Base-by-base conservation (phyloP, 306 rosid genomes). In the Ceratonia siliqua region DNA sequence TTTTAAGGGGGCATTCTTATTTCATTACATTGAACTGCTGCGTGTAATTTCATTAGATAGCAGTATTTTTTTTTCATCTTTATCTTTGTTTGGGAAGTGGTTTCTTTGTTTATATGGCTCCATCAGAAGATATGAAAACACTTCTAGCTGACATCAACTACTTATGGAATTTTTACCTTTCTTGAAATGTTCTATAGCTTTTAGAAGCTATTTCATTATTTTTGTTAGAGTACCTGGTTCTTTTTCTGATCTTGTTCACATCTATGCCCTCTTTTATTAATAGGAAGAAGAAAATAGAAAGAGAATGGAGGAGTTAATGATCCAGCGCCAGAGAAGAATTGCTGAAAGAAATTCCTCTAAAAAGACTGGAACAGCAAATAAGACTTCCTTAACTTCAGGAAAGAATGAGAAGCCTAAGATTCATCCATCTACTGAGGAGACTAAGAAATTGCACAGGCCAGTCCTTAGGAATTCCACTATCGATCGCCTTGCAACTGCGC, bases 201-300 rank as follows among this genome's bases (percentile, higher is more conserved):
- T 56, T 28, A 17, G 56, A 64, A 49, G 66, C 45, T 70, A 46
- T 25, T 76, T 65, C 28, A 22, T 36, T 8, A 45, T 48, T 61
- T 68, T 33, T 50, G n/a, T 63, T 74, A 2, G 42, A 70, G 39
- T 21, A 3, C 11, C 50, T 10, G 45, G 62, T 66, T 77, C 32
- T 56, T 56, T 64, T 36, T 18, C 70, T 54, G 12, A 41, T 32
- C 15, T 70, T 66, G 41, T 61, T 79, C 72, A 77, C 30, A 12
- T 73, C 28, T 67, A 36, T 72, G 20, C 46, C 46, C 45, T 45
- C 48, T 59, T 55, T 33, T 50, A 28, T 72, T 25, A 4, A 66
- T 35, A 95, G 99, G 99, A 95, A 73, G 98, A 95, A 83, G 98
- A 90, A 79, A 88, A 33, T 70, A 95, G 89, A 82, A 90, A 77